Conservation (phyloP, 345 rosid genomes). For the Syzygium oleosum region DNA sequence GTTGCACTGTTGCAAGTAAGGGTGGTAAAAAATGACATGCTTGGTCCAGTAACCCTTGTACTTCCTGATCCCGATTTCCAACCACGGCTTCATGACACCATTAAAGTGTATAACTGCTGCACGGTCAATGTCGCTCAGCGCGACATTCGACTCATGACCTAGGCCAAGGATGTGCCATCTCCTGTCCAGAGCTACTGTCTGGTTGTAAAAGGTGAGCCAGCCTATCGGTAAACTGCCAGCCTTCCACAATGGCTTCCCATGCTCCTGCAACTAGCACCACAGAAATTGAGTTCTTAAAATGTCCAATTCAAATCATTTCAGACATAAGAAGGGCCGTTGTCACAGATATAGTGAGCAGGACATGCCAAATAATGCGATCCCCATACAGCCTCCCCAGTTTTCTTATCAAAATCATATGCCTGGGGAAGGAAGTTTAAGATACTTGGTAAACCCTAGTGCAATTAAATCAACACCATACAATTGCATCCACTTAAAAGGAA, state of each 20-base stretch:
- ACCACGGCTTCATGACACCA: constrained; percentile 95
- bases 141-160: constrained; percentile 55
- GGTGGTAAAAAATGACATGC: constrained; percentile 41
- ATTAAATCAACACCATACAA: neutral
- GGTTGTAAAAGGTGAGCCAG: constrained; percentile 74
- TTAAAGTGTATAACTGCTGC: constrained; percentile 87
- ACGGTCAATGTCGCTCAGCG: constrained; percentile 34
- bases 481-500: neutral
- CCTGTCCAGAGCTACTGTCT: constrained; percentile 60
- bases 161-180: constrained; percentile 78
- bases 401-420: neutral
- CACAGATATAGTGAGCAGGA: neutral
- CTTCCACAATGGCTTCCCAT: constrained; percentile 56
- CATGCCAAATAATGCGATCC: neutral
- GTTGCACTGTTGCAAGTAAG: constrained; percentile 57
- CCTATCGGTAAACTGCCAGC: constrained; percentile 86
- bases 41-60: constrained; percentile 71
- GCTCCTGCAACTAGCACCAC: constrained; percentile 35
- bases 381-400: neutral
- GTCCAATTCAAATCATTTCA: neutral
- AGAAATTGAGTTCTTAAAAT: neutral
- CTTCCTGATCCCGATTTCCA: constrained; percentile 64
- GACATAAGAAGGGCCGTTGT: neutral
- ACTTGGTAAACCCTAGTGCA: neutral
- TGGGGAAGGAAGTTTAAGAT: neutral